A percentile compares a stretch with the other conserved stretches of the same genome.
Conservation (phyloP, 139 green algal genomes). For the Bryopsis sp. region DNA sequence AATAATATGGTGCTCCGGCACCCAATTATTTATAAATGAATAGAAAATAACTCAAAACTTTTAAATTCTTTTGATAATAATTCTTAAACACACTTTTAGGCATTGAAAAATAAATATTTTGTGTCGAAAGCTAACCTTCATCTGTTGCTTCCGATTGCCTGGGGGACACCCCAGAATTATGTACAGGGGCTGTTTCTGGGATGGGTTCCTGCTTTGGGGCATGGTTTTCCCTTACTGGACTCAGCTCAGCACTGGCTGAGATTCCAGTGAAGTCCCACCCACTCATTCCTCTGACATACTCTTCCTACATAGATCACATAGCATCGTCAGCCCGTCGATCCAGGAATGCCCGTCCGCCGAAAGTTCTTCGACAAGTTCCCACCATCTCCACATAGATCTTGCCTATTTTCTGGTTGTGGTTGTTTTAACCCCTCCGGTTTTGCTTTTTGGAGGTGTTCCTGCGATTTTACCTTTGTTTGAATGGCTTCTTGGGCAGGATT, state of each 20-base stretch:
- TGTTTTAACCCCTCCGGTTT: not conserved
- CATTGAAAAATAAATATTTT: not conserved
- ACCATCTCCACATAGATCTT: not conserved
- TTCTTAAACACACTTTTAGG: not conserved
- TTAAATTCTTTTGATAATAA: not conserved
- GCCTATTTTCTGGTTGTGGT: not conserved
- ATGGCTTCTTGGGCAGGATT: no score
- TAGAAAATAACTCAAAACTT: no score
- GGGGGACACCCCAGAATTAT: no score
- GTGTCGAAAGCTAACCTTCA: not conserved
- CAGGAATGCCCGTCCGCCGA: no score
- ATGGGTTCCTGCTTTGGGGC: not conserved
- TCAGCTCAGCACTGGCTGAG: not conserved
- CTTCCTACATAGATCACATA: not conserved
- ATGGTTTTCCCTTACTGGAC: not conserved
- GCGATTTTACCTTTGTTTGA: not conserved
- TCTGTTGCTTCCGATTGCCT: not conserved
- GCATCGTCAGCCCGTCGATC: no score
- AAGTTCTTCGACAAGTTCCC: no score
- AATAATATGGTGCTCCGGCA: no score
- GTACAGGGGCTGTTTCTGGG: not conserved
- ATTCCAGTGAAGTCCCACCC: constrained; percentile 2
- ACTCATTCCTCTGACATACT: constrained; percentile 13
- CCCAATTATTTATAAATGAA: no score
- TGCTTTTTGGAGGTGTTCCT: not conserved